Evolutionary conservation across 129 eudicot genomes (phyloP), one percentile per base, ranked within the genome.

Genomic region (Heracleum sosnowskyi): DNA sequence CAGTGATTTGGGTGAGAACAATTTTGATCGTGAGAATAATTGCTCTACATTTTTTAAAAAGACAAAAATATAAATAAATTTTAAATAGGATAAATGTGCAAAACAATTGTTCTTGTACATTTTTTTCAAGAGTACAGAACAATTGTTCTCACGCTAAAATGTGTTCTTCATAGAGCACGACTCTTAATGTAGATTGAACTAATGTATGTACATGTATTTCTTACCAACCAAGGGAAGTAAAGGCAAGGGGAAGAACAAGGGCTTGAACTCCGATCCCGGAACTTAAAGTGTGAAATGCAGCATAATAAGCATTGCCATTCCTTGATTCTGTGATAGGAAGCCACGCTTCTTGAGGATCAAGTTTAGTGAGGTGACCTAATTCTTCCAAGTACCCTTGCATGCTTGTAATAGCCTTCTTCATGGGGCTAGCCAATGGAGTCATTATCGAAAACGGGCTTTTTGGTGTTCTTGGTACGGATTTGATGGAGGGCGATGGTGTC

Each of bases 221-320:
- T 76, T 79, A 92, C 97, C 97, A 92, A 11, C 97, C 97, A 36
- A 92, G 95, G 37, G 87, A 62, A 37, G 89, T 85, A 70, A 92
- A 89, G 45, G 97, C 95, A 62, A 92, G 87, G 46, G 97, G 97
- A 78, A 92, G 88, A 70, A 92, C 86, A 26, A 92, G 87, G 7
- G 95, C 91, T 80, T 92, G 97, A 60, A 89, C 84, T 1, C 97
- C 97, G 11, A 92, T 88, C 55, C 97, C 97, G 15, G 97, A 91
- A 84, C 91, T 84, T 3, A 92, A 87, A 4, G 91, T 84, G 77
- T 92, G 97, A 82, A 92, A 92, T 1, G 97, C 97, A 17, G 97
- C 95, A 79, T 89, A 92, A 77, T 86, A 91, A 7, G 92, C 88
- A 75, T 89, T 92, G 4, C 97, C 97, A 45, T 89, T 89, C 15